A percentile compares a stretch with the other conserved stretches of the same genome.
phyloP scores from a whole-genome alignment of 371 early-diverging fungal genomes.

The Phascolomyces articulosus region DNA sequence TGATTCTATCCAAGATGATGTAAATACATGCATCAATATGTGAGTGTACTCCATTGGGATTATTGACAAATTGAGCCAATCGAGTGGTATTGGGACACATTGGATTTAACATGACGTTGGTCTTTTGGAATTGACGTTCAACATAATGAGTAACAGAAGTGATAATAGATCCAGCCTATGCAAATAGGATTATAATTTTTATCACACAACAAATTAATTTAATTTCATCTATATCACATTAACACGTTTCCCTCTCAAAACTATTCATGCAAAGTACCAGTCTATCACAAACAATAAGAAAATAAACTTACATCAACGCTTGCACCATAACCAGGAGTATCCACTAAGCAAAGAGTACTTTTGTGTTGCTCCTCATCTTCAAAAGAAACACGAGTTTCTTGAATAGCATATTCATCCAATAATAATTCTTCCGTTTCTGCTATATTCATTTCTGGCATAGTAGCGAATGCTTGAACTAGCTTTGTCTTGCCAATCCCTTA shows the following conservation, averaged over 20 bases:
- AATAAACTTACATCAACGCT: conserved; percentile 42
- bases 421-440: background rate
- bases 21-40: conserved; percentile 76
- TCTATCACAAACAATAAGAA: background rate
- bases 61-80: conserved; percentile 29
- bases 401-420: conserved; percentile 10
- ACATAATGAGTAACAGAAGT: conserved; percentile 31
- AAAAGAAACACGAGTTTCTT: background rate
- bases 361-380: conserved; percentile 11
- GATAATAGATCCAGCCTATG: conserved; percentile 37
- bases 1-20: conserved; percentile 63
- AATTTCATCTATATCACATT: background rate
- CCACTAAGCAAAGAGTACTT: conserved; percentile 54
- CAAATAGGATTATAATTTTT: background rate
- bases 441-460: conserved; percentile 38
- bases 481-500: conserved; percentile 56
- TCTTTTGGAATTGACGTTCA: conserved; percentile 41
- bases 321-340: conserved; percentile 65
- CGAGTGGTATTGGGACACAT: conserved; percentile 21
- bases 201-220: no score
- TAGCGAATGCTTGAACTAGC: conserved; percentile 46
- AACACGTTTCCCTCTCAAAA: no score
- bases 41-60: conserved; percentile 52
- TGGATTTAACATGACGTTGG: conserved; percentile 31
- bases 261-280: background rate